Evolutionary conservation across 2,329 filamentous ascomycete species (phyloP), one percentile per base, ranked within the genome.

Genomic region (Dothistroma pini): DNA sequence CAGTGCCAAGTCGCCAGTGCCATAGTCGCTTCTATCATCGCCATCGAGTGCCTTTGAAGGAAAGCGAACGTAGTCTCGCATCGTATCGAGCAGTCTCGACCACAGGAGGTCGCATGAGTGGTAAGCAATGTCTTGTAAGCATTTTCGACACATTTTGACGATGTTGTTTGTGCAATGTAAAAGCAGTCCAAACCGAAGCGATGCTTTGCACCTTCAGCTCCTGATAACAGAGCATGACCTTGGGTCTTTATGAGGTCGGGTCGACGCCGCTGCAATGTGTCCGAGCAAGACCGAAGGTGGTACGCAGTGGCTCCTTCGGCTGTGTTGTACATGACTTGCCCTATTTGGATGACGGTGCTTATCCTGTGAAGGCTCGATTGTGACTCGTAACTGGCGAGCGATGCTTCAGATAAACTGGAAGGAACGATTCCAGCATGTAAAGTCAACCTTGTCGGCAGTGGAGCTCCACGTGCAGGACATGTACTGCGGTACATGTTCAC

Each of bases 101-200:
- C 53, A 56, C 1, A 49, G 12, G 2, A 56, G 31, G 31, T 32
- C 31, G 7, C 50, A 54, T 14, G 47, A 56, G 53, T 38, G 14
- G 53, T 29, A 52, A 19, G 49, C 41, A 16, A 60, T 44, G 16
- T 52, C 54, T 32, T 31, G 53, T 1, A 56, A 22, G 58, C 52
- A 56, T 32, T 38, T 21, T 25, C 22, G 51, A 34, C 52, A 60
- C 58, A 60, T 56, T 14, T 56, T 25, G 21, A 7, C 41, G 16
- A 21, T 1, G 11, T 22, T 25, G 11, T 32, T 22, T 50, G 41
- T 21, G 44, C 34, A 51, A 16, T 38, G 19, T 22, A 19, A 32
- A 52, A 31, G 19, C 32, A 35, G 22, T 32, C 16, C 25, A 41
- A 34, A 22, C 6, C 4, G 44, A 16, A 50, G 25, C 2, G 12